Percentiles rank a stretch among this genome's conserved stretches.
Evolutionary conservation across 768 basidiomycete genomes (phyloP).

Genomic region (Amylocystis lapponica): DNA sequence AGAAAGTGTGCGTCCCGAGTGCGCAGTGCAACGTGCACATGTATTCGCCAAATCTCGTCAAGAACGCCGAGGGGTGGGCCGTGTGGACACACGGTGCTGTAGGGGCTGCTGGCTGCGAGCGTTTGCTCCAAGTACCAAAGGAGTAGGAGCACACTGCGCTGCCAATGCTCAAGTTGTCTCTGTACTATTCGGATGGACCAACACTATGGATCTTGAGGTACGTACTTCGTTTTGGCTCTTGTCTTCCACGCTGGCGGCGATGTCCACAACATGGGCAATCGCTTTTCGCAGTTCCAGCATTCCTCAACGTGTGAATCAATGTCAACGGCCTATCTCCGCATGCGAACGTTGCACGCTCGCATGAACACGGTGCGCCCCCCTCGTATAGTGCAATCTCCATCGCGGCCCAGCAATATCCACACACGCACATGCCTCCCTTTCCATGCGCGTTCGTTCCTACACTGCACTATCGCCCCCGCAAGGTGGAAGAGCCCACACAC

Average conservation of each 20-base stretch:
- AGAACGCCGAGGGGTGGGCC: constrained; percentile 49
- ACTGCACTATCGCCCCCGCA: no score
- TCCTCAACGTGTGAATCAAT: no score
- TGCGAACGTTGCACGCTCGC: no score
- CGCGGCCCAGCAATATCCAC: no score
- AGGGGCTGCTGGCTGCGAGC: constrained; percentile 29
- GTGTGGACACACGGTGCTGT: constrained; percentile 25
- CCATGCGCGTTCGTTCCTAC: no score
- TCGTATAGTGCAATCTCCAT: no score
- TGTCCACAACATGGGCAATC: constrained; percentile 24
- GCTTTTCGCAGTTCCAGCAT: no score
- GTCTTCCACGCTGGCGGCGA: constrained; percentile 32
- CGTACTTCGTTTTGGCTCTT: constrained; percentile 42
- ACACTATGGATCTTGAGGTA: constrained; percentile 72
- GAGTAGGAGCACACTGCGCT: constrained; percentile 78
- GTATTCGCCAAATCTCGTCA: constrained; percentile 83
- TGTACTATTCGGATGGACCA: constrained; percentile 71
- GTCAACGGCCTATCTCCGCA: no score
- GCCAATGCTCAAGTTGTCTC: constrained; percentile 49
- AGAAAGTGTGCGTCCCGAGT: constrained; percentile 69
- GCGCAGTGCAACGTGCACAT: constrained; percentile 80
- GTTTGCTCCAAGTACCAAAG: constrained; percentile 51
- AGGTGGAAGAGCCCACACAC: no score
- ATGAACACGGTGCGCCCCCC: no score
- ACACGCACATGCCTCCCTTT: no score